Evolutionary conservation across 129 eudicot species (phyloP).

Genomic region (Solidago caesia): DNA sequence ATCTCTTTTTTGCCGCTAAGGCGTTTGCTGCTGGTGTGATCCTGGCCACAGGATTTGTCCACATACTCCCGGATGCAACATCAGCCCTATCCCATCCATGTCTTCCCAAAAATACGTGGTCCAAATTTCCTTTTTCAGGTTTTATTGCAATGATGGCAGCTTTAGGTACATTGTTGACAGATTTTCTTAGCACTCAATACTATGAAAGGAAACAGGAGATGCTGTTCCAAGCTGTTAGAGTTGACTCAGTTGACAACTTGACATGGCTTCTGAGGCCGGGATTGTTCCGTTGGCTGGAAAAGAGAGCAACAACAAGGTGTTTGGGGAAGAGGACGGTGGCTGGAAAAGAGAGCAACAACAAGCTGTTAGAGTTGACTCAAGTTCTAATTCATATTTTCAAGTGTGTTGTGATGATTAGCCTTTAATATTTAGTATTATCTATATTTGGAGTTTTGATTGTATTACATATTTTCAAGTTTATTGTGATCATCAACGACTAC

Average conservation of each 20-base stretch:
- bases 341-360: no score
- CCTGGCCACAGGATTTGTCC: slow-evolving; percentile 92
- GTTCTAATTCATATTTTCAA: no score
- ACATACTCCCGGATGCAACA: slow-evolving; percentile 87
- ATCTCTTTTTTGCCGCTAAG: slow-evolving; percentile 70
- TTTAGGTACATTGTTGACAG: slow-evolving; percentile 68
- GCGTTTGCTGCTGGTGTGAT: slow-evolving; percentile 97
- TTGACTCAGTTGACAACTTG: slow-evolving; percentile 45
- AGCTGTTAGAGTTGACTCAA: no score
- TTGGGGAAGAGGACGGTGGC: slow-evolving; percentile 80
- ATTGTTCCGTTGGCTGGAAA: slow-evolving; percentile 33
- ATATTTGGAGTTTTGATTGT: no score
- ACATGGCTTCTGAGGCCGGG: slow-evolving; percentile 47
- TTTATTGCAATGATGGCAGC: slow-evolving; percentile 88
- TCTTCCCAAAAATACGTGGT: slow-evolving; percentile 74
- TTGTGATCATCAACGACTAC: no score
- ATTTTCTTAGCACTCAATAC: slow-evolving; percentile 80
- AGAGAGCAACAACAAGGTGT: slow-evolving; percentile 39
- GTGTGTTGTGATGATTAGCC: no score
- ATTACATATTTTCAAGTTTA: no score
- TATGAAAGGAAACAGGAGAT: slow-evolving; percentile 81
- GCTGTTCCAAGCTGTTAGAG: slow-evolving; percentile 36
- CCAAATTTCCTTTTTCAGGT: slow-evolving; percentile 84
- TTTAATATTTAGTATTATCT: no score
- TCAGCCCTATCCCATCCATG: slow-evolving; percentile 57